These are phyloP conservation scores for Sphaceloma murrayae DNA, from an alignment of 2,329 filamentous ascomycete species.

Conservation along the genomic window DNA sequence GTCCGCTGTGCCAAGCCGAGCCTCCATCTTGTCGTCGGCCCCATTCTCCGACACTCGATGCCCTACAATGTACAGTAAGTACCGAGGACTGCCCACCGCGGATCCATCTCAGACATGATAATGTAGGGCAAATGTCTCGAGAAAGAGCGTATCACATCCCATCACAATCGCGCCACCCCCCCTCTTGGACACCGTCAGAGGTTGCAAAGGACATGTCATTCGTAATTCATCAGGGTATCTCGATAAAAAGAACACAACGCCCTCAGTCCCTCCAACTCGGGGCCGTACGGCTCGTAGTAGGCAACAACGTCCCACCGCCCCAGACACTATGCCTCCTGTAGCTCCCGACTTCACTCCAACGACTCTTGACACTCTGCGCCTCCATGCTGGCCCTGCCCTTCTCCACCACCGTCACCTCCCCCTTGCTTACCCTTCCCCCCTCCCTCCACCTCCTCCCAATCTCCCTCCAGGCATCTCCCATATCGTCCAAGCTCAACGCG, in stretches of 20 bases:
- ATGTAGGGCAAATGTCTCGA: too few relatives aligned
- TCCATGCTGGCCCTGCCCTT: conserved; percentile 11
- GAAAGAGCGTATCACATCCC: too few relatives aligned
- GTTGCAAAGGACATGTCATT: background rate
- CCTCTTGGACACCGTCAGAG: too few relatives aligned
- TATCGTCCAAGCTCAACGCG: conserved; percentile 38
- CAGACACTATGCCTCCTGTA: conserved; percentile 2
- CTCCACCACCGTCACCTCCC: background rate
- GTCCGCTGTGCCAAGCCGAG: background rate
- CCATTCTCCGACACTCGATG: conserved; percentile 12
- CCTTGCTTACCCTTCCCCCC: background rate
- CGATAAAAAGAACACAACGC: background rate
- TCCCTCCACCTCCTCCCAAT: background rate
- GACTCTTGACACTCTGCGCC: conserved; percentile 5
- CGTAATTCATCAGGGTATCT: conserved; percentile 10
- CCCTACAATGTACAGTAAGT: too few relatives aligned
- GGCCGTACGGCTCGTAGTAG: conserved; percentile 1
- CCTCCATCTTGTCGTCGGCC: conserved; percentile 6
- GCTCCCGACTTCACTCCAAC: conserved; percentile 1
- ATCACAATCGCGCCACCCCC: too few relatives aligned
- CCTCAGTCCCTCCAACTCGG: too few relatives aligned
- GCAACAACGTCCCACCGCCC: conserved; percentile 2
- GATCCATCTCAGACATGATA: too few relatives aligned
- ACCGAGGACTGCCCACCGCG: too few relatives aligned
- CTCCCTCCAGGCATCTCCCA: conserved; percentile 20